A percentile compares a stretch with the other conserved stretches of the same genome.
Conservation (phyloP, 1,284 basidiomycete genomes). For the Coniferiporia sulphurascens region DNA sequence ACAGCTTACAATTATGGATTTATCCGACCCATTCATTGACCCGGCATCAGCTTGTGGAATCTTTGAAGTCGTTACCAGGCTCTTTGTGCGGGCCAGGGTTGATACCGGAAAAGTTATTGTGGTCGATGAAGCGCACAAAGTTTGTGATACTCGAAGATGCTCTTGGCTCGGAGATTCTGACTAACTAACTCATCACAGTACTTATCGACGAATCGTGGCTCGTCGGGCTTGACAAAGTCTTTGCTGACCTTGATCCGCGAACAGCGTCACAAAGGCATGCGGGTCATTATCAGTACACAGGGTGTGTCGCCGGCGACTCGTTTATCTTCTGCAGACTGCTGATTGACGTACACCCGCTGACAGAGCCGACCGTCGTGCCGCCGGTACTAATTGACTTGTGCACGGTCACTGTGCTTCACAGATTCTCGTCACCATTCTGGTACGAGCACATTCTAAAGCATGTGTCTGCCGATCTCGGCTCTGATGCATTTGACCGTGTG, state of each 20-base stretch:
- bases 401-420: constrained; percentile 56
- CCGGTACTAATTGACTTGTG: constrained; percentile 65
- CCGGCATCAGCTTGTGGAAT: constrained; percentile 58
- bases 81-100: constrained; percentile 61
- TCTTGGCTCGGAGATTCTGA: not conserved
- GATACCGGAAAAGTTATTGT: constrained; percentile 65
- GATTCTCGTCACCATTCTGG: constrained; percentile 72
- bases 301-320: constrained; percentile 31
- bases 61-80: constrained; percentile 61
- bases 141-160: constrained; percentile 24
- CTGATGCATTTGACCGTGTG: constrained; percentile 60
- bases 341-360: not conserved
- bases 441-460: constrained; percentile 64
- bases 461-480: constrained; percentile 54
- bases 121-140: constrained; percentile 74
- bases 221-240: constrained; percentile 54
- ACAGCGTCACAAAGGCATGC: constrained; percentile 67
- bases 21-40: constrained; percentile 72
- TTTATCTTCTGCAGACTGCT: not conserved
- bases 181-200: constrained; percentile 39
- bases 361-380: constrained; percentile 70
- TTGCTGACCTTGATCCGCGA: constrained; percentile 58
- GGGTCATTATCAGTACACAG: constrained; percentile 70
- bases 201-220: constrained; percentile 45
- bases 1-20: constrained; percentile 57